Percentiles rank a stretch among this genome's conserved stretches.
These are phyloP conservation scores for Ceratocystis lukuohia DNA, from an alignment of 2,329 filamentous ascomycete genomes.

Conservation along the genomic window DNA sequence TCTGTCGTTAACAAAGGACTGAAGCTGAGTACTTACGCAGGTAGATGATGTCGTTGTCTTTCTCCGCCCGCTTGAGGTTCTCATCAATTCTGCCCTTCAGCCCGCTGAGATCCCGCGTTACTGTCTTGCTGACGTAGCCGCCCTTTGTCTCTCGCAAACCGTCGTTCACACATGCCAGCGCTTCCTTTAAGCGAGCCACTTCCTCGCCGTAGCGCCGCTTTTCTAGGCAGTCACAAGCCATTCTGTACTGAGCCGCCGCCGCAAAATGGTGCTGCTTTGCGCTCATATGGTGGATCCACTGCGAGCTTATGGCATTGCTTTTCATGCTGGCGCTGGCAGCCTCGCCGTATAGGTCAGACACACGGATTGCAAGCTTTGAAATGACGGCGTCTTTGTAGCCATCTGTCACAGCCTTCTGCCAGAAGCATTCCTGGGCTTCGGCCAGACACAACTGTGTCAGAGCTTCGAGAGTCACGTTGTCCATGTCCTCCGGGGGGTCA, in stretches of 20 bases:
- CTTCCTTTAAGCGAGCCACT: slow-evolving; percentile 72
- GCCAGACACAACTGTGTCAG: slow-evolving; percentile 74
- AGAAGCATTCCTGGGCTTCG: slow-evolving; percentile 94
- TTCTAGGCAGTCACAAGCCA: slow-evolving; percentile 80
- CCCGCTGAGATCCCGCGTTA: slow-evolving; percentile 68
- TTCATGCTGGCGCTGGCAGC: slow-evolving; percentile 77
- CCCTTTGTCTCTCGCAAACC: slow-evolving; percentile 67
- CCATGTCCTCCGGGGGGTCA: slow-evolving; percentile 89
- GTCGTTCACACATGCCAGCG: slow-evolving; percentile 68
- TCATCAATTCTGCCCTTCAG: slow-evolving; percentile 73
- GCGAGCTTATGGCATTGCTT: slow-evolving; percentile 76
- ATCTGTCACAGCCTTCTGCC: slow-evolving; percentile 93
- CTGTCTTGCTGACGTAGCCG: slow-evolving; percentile 64
- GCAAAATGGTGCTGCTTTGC: slow-evolving; percentile 97
- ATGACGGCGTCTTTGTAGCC: slow-evolving; percentile 85
- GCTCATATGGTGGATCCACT: slow-evolving; percentile 96
- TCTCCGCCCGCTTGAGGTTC: slow-evolving; percentile 82
- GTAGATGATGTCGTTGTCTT: slow-evolving; percentile 94
- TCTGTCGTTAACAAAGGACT: background rate
- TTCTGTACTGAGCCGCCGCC: slow-evolving; percentile 83
- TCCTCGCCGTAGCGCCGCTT: slow-evolving; percentile 94
- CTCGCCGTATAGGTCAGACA: slow-evolving; percentile 78
- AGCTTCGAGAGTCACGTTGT: slow-evolving; percentile 70
- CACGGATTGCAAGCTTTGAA: slow-evolving; percentile 74
- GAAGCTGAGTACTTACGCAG: slow-evolving; percentile 39